Evolutionary conservation across 345 rosid species (phyloP), one percentile per base, ranked within the genome.

Genomic region (Excoecaria cochinchinensis): DNA sequence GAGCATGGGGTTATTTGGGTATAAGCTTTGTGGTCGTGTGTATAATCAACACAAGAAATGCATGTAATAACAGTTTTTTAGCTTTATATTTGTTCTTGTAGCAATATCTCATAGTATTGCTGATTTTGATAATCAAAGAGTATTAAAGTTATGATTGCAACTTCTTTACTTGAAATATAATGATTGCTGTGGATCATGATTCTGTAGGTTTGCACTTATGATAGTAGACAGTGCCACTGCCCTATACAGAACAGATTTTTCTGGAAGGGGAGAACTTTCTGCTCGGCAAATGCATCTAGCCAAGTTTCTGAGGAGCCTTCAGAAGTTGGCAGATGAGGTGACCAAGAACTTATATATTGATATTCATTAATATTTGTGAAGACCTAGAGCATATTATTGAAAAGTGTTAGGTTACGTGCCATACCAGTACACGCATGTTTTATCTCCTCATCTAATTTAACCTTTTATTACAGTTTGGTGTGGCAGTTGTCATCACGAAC

Each of bases 261-360:
- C 89, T 46, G 99, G 98, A 69, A 90, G 99, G 74, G 99, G 98
- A 53, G 99, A 93, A 82, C 89, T 95, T 71, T 91, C 98, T 21
- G 98, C 98, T 11, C 86, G 97, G 73, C 99, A 95, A 82, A 95
- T 91, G 99, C 99, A 95, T 87, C 98, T 95, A 44, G 99, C 97
- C 6, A 95, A 95, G 83, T 95, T 95, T 81, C 90, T 93, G 55
- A 88, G 98, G 84, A 90, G 98, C 79, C 94, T 95, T 68, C 98
- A 95, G 87, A 95, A 91, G 81, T 79, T 95, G 82, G 97, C 96
- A 31, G 99, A 95, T 82, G 98, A 95, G 99, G 99, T 91, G 76
- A 52, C 65, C 58, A 8, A 22, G 3, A 36, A 25, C 50, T 16
- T 53, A 1, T 22, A 10, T 1, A 24, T 42, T 51, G 39, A 17